Conservation (phyloP, 1,139 yeast species). For the Geotrichum macrosporum region DNA sequence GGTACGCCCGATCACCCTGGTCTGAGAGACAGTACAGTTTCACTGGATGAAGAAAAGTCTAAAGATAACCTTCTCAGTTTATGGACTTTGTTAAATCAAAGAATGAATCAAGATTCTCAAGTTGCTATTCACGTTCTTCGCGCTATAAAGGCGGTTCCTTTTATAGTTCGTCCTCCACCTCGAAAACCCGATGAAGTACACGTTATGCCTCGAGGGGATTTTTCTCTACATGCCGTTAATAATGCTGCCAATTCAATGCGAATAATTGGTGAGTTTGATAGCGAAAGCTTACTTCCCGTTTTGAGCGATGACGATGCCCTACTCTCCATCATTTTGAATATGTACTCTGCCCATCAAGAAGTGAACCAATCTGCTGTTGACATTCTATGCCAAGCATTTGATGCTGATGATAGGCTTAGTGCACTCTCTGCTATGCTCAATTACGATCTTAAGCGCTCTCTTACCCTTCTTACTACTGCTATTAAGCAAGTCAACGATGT, state of each 20-base stretch:
- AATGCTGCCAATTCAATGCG: slow-evolving; percentile 23
- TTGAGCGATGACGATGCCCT: slow-evolving; percentile 36
- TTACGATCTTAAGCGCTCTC: slow-evolving; percentile 43
- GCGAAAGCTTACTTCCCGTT: slow-evolving; percentile 43
- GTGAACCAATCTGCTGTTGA: slow-evolving; percentile 60
- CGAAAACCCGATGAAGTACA: slow-evolving; percentile 22
- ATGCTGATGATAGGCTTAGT: slow-evolving; percentile 63
- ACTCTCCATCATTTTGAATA: slow-evolving; percentile 27
- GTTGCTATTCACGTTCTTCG: slow-evolving; percentile 21
- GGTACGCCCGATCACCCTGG: slow-evolving; percentile 24
- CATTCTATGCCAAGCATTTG: slow-evolving; percentile 70
- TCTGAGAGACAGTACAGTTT: slow-evolving; percentile 14
- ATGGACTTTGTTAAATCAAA: slow-evolving; percentile 22
- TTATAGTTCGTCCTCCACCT: slow-evolving; percentile 27
- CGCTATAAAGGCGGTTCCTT: slow-evolving; percentile 22
- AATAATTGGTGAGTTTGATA: slow-evolving; percentile 44
- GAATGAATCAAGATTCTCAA: slow-evolving; percentile 18
- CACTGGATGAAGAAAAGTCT: slow-evolving; percentile 24
- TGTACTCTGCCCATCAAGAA: slow-evolving; percentile 30
- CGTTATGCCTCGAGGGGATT: slow-evolving; percentile 23
- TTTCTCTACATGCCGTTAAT: slow-evolving; percentile 22
- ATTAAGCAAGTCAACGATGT: slow-evolving; percentile 44
- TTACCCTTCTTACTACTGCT: slow-evolving; percentile 48
- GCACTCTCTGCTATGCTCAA: slow-evolving; percentile 57
- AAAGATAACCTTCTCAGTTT: slow-evolving; percentile 20